Conservation (phyloP, 2,329 filamentous ascomycete species). For the Aspergillus fructus region DNA sequence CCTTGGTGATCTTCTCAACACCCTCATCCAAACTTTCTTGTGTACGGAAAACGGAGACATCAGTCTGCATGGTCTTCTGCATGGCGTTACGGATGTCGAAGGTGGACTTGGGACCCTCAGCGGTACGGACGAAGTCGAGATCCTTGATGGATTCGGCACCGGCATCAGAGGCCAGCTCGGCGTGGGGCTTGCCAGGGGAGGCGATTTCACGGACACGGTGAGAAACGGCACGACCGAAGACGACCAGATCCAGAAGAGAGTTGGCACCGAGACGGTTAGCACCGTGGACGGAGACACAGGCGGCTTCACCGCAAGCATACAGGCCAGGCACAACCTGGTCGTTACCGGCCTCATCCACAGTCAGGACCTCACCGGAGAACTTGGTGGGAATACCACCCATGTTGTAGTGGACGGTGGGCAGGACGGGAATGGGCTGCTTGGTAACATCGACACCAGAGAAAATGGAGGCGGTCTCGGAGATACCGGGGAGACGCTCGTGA, state of each 20-base stretch:
- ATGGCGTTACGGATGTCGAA: constrained; percentile 85
- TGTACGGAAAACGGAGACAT: constrained; percentile 94
- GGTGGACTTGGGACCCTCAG: constrained; percentile 81
- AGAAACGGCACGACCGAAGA: constrained; percentile 95
- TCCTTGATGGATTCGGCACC: constrained; percentile 83
- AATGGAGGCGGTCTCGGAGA: constrained; percentile 96
- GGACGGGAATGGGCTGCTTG: constrained; percentile 94
- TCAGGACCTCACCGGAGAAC: constrained; percentile 95
- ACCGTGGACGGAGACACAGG: constrained; percentile 96
- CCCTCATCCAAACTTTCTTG: constrained; percentile 92
- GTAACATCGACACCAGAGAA: constrained; percentile 96
- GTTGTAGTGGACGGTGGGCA: constrained; percentile 98
- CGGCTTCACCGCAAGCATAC: constrained; percentile 94
- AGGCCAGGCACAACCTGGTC: constrained; percentile 93
- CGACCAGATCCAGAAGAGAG: constrained; percentile 94
- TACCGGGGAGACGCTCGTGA: constrained; percentile 94
- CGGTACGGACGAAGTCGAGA: constrained; percentile 80
- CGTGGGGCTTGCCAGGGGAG: constrained; percentile 75
- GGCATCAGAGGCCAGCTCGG: constrained; percentile 78
- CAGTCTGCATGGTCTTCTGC: constrained; percentile 98
- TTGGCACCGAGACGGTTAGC: constrained; percentile 98
- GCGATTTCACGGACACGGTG: constrained; percentile 97
- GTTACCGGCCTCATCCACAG: constrained; percentile 78
- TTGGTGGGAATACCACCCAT: constrained; percentile 99
- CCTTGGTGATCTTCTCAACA: constrained; percentile 80